phyloP scores from a whole-genome alignment of 768 basidiomycete species.

The Holtermannia corniformis region DNA sequence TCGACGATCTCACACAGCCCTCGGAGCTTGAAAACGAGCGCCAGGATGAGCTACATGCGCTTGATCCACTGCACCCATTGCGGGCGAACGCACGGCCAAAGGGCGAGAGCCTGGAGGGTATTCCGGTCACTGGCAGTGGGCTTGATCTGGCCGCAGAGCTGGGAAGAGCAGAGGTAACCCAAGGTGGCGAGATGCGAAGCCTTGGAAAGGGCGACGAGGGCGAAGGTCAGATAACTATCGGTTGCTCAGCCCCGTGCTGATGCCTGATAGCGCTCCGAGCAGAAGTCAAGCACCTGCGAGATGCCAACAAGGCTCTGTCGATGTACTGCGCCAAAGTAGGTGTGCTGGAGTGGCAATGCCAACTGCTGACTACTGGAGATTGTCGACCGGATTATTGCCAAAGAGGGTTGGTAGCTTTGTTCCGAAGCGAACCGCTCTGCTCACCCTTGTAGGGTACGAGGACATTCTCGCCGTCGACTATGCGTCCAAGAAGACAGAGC shows the following conservation, averaged over 20 bases:
- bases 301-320: constrained; percentile 90
- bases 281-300: constrained; percentile 86
- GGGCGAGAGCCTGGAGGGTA: constrained; percentile 12
- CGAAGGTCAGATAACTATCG: constrained; percentile 5
- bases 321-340: constrained; percentile 75
- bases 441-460: constrained; percentile 56
- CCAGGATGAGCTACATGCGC: constrained; percentile 3
- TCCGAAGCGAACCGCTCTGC: neutral
- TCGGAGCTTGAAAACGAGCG: constrained; percentile 21
- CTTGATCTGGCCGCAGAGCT: constrained; percentile 62
- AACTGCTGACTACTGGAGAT: constrained; percentile 45
- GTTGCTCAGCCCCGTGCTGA: neutral
- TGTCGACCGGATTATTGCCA: constrained; percentile 89
- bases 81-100: neutral
- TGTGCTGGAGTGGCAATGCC: neutral
- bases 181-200: constrained; percentile 10
- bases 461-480: constrained; percentile 88
- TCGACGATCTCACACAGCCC: constrained; percentile 14
- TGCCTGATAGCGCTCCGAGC: constrained; percentile 51
- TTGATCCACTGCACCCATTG: constrained; percentile 4
- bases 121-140: constrained; percentile 13
- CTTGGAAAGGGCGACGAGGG: constrained; percentile 21
- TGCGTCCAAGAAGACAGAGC: too few relatives aligned
- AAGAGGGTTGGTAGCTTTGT: constrained; percentile 52
- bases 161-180: constrained; percentile 67